Base-by-base conservation (phyloP, 2,329 filamentous ascomycete genomes). In the Epichloe amarillans region DNA sequence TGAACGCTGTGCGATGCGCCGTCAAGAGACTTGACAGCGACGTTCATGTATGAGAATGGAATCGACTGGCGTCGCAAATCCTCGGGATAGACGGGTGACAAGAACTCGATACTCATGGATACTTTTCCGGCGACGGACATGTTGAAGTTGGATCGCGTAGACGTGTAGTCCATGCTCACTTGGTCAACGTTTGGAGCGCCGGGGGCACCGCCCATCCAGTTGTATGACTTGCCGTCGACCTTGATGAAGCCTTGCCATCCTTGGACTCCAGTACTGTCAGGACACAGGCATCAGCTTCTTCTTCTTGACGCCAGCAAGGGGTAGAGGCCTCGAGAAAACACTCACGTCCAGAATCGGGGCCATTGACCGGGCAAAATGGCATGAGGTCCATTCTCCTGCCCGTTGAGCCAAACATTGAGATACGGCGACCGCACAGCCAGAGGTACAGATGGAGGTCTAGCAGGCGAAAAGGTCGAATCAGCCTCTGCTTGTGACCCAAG, bases 351-450 rank as follows among this genome's bases (percentile, higher is more conserved):
- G 57, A 86, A 86, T 1, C 69, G 72, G 1, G 83, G 77, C 83
- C 83, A 89, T 60, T 80, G 66, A 2, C 84, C 83, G 0, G 84
- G 76, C 33, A 89, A 72, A 53, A 83, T 77, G 1, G 82, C 83
- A 36, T 81, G 80, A 60, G 83, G 79, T 10, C 77, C 76, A 21
- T 75, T 78, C 61, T 80, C 72, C 30, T 70, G 76, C 1, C 81
- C 80, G 52, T 76, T 67, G 41, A 84, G 71, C 83, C 84, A 88
- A 14, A 80, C 77, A 61, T 79, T 88, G 15, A 90, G 66, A 57
- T 90, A 91, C 0, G 86, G 86, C 10, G 81, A 84, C 54, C 79
- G 81, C 43, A 90, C 86, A 42, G 84, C 84, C 36, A 91, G 66
- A 12, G 86, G 86, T 30, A 86, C 72, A 1, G 84, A 75, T 15